Evolutionary conservation across 352 stramenopile genomes (phyloP), one percentile per base, ranked within the genome.

Genomic region (Thalassiosira hispida): DNA sequence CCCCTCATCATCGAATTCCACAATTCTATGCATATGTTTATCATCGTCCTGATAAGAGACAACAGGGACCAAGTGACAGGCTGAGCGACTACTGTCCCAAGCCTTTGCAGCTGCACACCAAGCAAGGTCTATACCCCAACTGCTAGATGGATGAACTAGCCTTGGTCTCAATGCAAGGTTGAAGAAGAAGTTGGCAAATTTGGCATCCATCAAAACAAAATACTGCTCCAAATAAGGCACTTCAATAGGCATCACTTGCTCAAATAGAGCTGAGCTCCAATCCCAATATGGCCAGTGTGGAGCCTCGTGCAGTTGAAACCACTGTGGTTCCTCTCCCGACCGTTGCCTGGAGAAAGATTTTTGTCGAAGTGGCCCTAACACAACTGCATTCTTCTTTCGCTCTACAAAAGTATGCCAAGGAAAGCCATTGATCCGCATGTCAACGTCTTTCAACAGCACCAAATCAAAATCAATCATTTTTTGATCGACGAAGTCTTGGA

Each of bases 351-450:
- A 42, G 11, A 5, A 11, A 11, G 5, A 42, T 31, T 16, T 67
- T n/a, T 23, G 23, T n/a, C 49, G 46, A 8, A 78, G 51, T 9
- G 69, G 59, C 4, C 47, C 60, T 16, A 60, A 56, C 11, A 78
- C 18, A 16, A 78, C 42, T 8, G 69, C 22, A 53, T 72, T n/a
- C 9, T 55, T 23, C 16, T 56, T 67, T 3, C 59, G 11, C 12
- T 64, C 49, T 22, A 78, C 35, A 60, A 78, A 78, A 7, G 51
- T 66, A 9, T 44, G 44, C 69, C 69, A 78, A 23, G 69, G 49
- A 64, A 78, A 78, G n/a, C 69, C 69, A 35, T 18, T 47, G 18
- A 78, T 42, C 22, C 60, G 61, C 40, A 61, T 33, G 33, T 78
- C 69, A 33, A 44, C 44, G n/a, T 55, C 61, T 20, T 47, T 44